Percentiles rank a stretch among this genome's conserved stretches.
Evolutionary conservation across 1,284 basidiomycete species (phyloP).

Genomic region (Phellopilus nigrolimitatus): DNA sequence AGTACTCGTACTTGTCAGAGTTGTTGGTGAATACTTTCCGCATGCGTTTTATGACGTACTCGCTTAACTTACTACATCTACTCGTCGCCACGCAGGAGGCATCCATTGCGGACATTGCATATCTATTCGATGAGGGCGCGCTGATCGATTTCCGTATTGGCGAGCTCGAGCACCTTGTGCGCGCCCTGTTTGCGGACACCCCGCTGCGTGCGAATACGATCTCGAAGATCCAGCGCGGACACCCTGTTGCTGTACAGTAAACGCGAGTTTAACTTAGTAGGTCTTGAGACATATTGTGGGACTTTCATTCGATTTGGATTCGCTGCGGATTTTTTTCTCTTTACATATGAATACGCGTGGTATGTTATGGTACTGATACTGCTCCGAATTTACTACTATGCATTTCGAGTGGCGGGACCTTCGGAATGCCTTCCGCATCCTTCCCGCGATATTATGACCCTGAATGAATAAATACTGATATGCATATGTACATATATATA

Average conservation of each 20-base stretch:
- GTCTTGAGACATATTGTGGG: neutral
- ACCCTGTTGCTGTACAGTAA: constrained; percentile 33
- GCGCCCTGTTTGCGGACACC: constrained; percentile 91
- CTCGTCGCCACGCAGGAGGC: constrained; percentile 56
- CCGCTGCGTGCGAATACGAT: constrained; percentile 76
- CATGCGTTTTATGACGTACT: constrained; percentile 14
- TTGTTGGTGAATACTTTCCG: constrained; percentile 59
- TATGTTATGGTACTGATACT: too few relatives aligned
- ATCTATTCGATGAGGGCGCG: constrained; percentile 88
- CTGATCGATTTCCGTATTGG: constrained; percentile 86
- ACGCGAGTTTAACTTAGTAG: neutral
- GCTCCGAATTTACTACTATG: too few relatives aligned
- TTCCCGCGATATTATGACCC: too few relatives aligned
- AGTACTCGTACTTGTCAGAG: constrained; percentile 90
- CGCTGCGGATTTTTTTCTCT: neutral
- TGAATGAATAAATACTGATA: neutral
- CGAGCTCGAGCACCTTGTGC: constrained; percentile 79
- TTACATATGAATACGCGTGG: neutral
- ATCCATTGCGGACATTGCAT: constrained; percentile 90
- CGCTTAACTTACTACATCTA: constrained; percentile 10
- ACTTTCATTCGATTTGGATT: neutral
- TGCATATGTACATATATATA: neutral
- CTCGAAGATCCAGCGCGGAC: constrained; percentile 60
- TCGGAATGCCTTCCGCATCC: too few relatives aligned
- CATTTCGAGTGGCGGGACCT: too few relatives aligned